These are phyloP conservation scores for Fragaria nilgerrensis DNA, from an alignment of 306 rosid genomes.

Conservation along the genomic window DNA sequence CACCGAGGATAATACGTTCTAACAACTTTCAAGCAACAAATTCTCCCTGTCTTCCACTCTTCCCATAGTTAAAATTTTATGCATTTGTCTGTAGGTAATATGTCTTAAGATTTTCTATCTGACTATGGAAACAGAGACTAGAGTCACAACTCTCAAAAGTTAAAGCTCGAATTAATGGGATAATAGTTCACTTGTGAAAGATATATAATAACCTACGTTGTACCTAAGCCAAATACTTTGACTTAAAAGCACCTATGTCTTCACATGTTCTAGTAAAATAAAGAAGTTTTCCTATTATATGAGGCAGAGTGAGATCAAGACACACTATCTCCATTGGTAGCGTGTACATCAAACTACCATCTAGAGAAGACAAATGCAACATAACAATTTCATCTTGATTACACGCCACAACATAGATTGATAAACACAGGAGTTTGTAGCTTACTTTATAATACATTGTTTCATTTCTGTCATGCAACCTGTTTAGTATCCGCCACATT, in stretches of 20 bases:
- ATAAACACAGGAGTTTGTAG: constrained; percentile 4
- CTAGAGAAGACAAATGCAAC: neutral
- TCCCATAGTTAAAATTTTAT: neutral
- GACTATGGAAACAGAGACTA: neutral
- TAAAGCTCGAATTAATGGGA: neutral
- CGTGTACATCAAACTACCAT: neutral
- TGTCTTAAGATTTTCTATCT: neutral
- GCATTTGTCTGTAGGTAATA: neutral
- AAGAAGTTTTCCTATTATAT: neutral
- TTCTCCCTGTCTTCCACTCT: neutral
- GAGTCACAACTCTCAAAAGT: neutral
- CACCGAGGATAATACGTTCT: neutral
- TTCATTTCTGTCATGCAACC: constrained; percentile 97
- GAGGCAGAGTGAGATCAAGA: neutral
- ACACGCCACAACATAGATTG: neutral
- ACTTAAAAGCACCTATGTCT: neutral
- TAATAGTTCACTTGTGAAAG: neutral
- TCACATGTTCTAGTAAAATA: neutral
- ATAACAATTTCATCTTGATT: too few relatives aligned
- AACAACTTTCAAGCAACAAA: neutral
- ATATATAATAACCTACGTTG: neutral
- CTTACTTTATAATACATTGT: constrained; percentile 92
- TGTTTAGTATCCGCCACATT: constrained; percentile 96
- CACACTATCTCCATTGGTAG: neutral
- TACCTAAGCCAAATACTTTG: neutral